Percentiles rank a stretch among this genome's conserved stretches.
These are phyloP conservation scores for Rugosomyces carneus DNA, from an alignment of 1,284 basidiomycete species.

Conservation along the genomic window DNA sequence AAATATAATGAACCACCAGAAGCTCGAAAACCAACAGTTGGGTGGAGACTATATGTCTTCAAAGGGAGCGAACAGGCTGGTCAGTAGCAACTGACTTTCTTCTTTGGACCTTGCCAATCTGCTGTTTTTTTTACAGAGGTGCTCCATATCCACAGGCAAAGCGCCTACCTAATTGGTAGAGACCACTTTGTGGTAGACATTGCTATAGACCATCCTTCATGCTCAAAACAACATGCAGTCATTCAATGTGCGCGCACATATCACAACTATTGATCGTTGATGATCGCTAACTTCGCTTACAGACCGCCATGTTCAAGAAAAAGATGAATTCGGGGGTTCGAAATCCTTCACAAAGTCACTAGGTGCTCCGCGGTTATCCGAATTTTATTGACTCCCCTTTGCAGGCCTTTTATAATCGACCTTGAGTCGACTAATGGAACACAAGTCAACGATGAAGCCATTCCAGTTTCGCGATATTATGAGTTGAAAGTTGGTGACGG, in stretches of 20 bases:
- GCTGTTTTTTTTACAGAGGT: slow-evolving; percentile 59
- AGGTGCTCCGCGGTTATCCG: slow-evolving; percentile 2
- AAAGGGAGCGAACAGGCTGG: slow-evolving; percentile 91
- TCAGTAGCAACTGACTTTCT: slow-evolving; percentile 35
- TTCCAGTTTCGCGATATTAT: slow-evolving; percentile 87
- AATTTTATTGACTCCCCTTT: slow-evolving; percentile 9
- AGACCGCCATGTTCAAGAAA: slow-evolving; percentile 81
- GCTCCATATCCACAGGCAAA: slow-evolving; percentile 88
- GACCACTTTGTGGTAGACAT: slow-evolving; percentile 89
- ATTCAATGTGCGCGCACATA: slow-evolving; percentile 71
- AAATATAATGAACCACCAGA: slow-evolving; percentile 99
- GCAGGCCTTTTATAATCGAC: slow-evolving; percentile 91
- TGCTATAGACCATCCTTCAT: slow-evolving; percentile 90
- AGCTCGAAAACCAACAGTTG: slow-evolving; percentile 83
- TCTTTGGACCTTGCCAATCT: neutral
- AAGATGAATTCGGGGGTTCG: slow-evolving; percentile 82
- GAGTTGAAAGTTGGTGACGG: slow-evolving; percentile 87
- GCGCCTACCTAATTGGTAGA: slow-evolving; percentile 89
- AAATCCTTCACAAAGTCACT: slow-evolving; percentile 78
- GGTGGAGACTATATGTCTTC: slow-evolving; percentile 97
- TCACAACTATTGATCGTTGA: neutral
- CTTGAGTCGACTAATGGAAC: slow-evolving; percentile 97
- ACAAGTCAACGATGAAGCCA: slow-evolving; percentile 79
- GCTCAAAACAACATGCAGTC: slow-evolving; percentile 97
- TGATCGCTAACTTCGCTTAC: slow-evolving; percentile 8